Percentiles rank a stretch among this genome's conserved stretches.
Conservation (phyloP, 2,329 filamentous ascomycete species). For the Macrophomina tecta region DNA sequence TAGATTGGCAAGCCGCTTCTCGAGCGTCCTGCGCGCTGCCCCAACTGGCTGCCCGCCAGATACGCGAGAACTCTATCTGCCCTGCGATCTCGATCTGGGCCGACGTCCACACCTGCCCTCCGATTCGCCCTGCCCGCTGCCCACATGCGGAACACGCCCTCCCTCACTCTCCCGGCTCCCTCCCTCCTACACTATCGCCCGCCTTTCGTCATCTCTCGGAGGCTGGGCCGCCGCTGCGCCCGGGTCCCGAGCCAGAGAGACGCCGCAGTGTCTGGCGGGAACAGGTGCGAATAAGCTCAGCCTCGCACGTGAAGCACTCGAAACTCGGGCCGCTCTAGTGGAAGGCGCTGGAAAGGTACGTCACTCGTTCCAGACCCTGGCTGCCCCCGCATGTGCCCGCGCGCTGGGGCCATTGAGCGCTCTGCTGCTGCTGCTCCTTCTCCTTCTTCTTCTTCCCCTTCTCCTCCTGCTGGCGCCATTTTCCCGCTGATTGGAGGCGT, state of each 20-base stretch:
- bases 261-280: not conserved
- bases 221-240: not conserved
- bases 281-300: slow-evolving; percentile 6
- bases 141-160: not conserved
- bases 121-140: slow-evolving; percentile 13
- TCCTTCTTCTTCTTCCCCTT: too few relatives aligned
- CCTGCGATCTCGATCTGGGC: slow-evolving; percentile 15
- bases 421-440: not conserved
- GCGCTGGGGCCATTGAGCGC: not conserved
- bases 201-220: not conserved
- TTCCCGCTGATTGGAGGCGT: too few relatives aligned
- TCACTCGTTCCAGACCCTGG: not conserved
- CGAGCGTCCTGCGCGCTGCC: not conserved
- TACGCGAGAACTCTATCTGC: slow-evolving; percentile 26
- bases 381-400: not conserved
- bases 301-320: not conserved
- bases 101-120: not conserved
- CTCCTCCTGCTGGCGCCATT: too few relatives aligned
- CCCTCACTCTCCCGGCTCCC: not conserved
- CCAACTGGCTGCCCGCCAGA: slow-evolving; percentile 2
- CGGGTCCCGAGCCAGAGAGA: too few relatives aligned
- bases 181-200: not conserved
- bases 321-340: not conserved
- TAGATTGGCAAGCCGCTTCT: not conserved
- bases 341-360: not conserved